Conservation (phyloP, 495 filamentous ascomycete species). For the Apiosordaria backusii region DNA sequence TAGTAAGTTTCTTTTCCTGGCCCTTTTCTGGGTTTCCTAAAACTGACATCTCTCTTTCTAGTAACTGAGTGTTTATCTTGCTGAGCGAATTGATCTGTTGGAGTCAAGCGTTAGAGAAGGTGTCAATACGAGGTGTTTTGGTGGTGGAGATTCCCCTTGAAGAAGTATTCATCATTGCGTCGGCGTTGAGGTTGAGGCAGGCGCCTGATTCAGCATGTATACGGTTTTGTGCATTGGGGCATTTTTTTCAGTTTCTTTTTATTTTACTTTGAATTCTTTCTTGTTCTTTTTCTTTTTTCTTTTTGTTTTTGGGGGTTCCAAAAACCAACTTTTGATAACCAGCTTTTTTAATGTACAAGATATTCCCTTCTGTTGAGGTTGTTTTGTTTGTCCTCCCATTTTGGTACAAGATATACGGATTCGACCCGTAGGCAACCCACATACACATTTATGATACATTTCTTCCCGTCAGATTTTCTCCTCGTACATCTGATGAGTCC, state of each 20-base stretch:
- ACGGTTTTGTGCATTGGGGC: neutral
- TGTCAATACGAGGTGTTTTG: neutral
- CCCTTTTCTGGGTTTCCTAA: neutral
- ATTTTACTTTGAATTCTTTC: neutral
- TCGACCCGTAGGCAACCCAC: neutral
- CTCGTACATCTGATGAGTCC: no score
- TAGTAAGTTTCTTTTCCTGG: slow-evolving; percentile 64
- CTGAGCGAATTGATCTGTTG: neutral
- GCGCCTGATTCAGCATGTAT: neutral
- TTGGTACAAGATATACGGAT: neutral
- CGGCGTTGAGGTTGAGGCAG: neutral
- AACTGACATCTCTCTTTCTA: slow-evolving; percentile 3
- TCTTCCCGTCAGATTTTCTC: neutral
- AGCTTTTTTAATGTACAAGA: neutral
- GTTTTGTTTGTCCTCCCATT: neutral
- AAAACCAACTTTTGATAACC: neutral
- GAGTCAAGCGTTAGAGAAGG: neutral
- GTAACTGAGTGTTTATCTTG: slow-evolving; percentile 12
- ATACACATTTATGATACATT: neutral
- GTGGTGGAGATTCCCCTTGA: no score
- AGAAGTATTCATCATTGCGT: neutral
- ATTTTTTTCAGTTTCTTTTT: neutral
- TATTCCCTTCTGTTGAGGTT: neutral
- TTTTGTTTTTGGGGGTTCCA: neutral
- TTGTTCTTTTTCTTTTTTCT: neutral